Conservation (phyloP, 2,329 filamentous ascomycete genomes). For the Eutypa lata region DNA sequence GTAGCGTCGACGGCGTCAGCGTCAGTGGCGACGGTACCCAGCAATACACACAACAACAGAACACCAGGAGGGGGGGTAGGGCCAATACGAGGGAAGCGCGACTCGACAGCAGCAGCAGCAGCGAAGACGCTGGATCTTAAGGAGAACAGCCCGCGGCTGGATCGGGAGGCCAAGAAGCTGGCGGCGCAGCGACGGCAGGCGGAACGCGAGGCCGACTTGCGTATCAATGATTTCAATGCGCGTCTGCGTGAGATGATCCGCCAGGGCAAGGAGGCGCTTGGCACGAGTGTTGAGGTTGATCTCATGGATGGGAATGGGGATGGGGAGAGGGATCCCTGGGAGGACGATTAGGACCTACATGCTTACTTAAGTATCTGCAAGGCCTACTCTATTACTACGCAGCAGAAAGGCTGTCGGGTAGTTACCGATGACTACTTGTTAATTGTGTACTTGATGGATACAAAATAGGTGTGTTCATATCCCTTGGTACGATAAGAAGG, state of each 20-base stretch:
- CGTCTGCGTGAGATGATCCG: constrained; percentile 82
- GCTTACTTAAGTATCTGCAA: too few relatives aligned
- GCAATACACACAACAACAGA: too few relatives aligned
- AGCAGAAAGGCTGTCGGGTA: too few relatives aligned
- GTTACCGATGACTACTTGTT: not conserved
- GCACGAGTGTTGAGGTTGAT: constrained; percentile 66
- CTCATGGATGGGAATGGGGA: constrained; percentile 24
- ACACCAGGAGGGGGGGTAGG: too few relatives aligned
- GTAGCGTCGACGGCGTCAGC: constrained; percentile 32
- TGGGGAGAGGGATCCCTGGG: constrained; percentile 31
- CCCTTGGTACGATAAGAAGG: not conserved
- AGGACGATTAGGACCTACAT: constrained; percentile 37
- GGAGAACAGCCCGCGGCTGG: constrained; percentile 44
- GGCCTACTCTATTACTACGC: too few relatives aligned
- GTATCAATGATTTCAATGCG: constrained; percentile 75
- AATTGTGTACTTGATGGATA: too few relatives aligned
- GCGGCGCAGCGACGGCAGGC: constrained; percentile 69
- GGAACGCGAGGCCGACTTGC: constrained; percentile 74
- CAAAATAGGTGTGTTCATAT: too few relatives aligned
- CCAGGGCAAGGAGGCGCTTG: constrained; percentile 83
- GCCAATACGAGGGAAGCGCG: constrained; percentile 6
- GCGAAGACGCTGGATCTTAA: not conserved
- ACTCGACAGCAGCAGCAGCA: constrained; percentile 7
- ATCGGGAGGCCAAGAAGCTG: constrained; percentile 69
- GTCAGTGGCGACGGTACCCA: constrained; percentile 2